Conservation (phyloP, 768 basidiomycete genomes). For the Macrolepiota fuliginosa region DNA sequence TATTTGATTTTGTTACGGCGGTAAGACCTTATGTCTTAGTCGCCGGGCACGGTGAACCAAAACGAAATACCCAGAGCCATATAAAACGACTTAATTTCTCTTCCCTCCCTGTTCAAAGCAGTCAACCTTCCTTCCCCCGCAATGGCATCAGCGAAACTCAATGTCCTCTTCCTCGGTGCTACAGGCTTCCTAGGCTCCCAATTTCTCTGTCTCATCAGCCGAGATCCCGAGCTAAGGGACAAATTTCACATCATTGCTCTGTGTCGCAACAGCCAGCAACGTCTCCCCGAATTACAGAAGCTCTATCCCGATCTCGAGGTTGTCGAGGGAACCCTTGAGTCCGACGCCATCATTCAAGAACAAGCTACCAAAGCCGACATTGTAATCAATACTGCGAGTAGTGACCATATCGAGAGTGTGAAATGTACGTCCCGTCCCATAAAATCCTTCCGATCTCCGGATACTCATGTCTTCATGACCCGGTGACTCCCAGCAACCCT, state of each 20-base stretch:
- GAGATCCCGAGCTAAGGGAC: constrained; percentile 6
- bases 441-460: background rate
- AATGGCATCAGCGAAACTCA: background rate
- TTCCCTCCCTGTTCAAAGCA: background rate
- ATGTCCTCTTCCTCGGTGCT: constrained; percentile 4
- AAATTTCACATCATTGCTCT: constrained; percentile 1
- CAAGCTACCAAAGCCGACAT: constrained; percentile 3
- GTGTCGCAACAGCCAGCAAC: background rate
- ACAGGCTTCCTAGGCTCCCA: constrained; percentile 1
- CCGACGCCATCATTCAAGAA: constrained; percentile 6
- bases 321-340: constrained; percentile 1
- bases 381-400: constrained; percentile 5
- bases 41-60: background rate
- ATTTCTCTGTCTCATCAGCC: constrained; percentile 4
- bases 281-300: background rate
- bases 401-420: constrained; percentile 6
- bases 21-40: background rate
- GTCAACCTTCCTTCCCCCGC: background rate
- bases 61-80: background rate
- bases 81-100: background rate
- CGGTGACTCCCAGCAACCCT: constrained; percentile 29
- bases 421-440: background rate
- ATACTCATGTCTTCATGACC: background rate
- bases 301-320: constrained; percentile 1
- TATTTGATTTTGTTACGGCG: background rate